phyloP scores from a whole-genome alignment of 192 early-diverging fungal species.

The Podila verticillata region DNA sequence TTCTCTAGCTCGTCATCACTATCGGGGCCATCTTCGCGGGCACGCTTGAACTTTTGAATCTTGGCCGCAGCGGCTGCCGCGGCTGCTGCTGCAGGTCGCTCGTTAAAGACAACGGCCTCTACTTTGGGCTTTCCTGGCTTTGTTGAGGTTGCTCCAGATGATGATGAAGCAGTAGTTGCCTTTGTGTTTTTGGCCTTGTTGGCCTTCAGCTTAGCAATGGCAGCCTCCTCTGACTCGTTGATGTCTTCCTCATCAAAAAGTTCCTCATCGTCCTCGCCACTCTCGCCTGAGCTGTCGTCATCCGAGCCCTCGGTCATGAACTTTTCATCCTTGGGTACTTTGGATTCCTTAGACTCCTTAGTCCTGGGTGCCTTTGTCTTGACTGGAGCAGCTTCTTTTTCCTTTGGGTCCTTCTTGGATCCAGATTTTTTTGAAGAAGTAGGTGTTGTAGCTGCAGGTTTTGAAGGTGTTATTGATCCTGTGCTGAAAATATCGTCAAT shows the following conservation, averaged over 20 bases:
- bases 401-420: constrained; percentile 1
- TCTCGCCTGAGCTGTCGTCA: not conserved
- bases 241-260: constrained; percentile 43
- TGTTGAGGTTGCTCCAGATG: constrained; percentile 2
- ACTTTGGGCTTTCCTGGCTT: constrained; percentile 31
- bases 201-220: constrained; percentile 30
- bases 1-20: constrained; percentile 52
- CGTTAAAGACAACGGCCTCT: constrained; percentile 45
- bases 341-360: constrained; percentile 2
- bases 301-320: not conserved
- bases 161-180: not conserved
- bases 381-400: not conserved
- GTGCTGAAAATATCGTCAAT: constrained; percentile 50
- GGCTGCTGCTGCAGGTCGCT: constrained; percentile 45
- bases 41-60: constrained; percentile 47
- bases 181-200: constrained; percentile 28
- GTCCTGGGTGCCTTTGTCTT: not conserved
- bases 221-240: constrained; percentile 46
- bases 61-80: constrained; percentile 41
- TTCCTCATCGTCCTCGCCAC: constrained; percentile 4
- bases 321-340: not conserved
- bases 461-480: constrained; percentile 18
- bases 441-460: not conserved
- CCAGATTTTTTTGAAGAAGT: not conserved
- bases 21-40: constrained; percentile 27